Percentiles rank a stretch among this genome's conserved stretches.
Conservation (phyloP, 116 monocot species). For the Phalaenopsis hybrid region DNA sequence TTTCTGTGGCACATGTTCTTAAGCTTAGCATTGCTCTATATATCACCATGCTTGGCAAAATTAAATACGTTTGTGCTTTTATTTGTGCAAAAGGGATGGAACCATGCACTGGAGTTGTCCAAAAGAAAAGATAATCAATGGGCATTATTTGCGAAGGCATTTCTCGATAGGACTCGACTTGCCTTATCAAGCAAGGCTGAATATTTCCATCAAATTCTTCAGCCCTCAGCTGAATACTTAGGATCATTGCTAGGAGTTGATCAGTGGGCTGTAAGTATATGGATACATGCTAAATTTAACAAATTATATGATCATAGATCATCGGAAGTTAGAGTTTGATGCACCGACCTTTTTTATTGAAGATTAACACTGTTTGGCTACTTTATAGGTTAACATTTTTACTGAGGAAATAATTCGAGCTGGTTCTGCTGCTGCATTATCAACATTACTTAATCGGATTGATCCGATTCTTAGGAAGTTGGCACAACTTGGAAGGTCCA, state of each 20-base stretch:
- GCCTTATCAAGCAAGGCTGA: conserved; percentile 81
- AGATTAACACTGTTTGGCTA: conserved; percentile 1
- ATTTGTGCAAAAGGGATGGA: conserved; percentile 65
- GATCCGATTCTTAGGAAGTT: conserved; percentile 81
- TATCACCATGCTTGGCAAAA: neutral
- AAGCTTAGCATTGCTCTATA: neutral
- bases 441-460: conserved; percentile 77
- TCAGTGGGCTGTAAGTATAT: conserved; percentile 67
- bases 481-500: conserved; percentile 87
- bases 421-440: conserved; percentile 93
- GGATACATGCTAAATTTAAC: neutral
- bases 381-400: conserved; percentile 66
- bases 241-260: conserved; percentile 84
- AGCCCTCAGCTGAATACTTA: conserved; percentile 94
- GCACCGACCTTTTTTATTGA: neutral
- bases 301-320: neutral
- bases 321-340: neutral
- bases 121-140: conserved; percentile 65
- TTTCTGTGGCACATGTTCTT: neutral
- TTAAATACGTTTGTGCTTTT: neutral
- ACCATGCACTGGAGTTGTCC: conserved; percentile 58
- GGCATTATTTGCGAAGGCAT: conserved; percentile 90
- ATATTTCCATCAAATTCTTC: conserved; percentile 70
- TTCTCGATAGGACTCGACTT: conserved; percentile 85
- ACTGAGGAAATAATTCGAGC: conserved; percentile 97